These are phyloP conservation scores for Catunica adiposa DNA, from an alignment of 2,329 filamentous ascomycete genomes.

Conservation along the genomic window DNA sequence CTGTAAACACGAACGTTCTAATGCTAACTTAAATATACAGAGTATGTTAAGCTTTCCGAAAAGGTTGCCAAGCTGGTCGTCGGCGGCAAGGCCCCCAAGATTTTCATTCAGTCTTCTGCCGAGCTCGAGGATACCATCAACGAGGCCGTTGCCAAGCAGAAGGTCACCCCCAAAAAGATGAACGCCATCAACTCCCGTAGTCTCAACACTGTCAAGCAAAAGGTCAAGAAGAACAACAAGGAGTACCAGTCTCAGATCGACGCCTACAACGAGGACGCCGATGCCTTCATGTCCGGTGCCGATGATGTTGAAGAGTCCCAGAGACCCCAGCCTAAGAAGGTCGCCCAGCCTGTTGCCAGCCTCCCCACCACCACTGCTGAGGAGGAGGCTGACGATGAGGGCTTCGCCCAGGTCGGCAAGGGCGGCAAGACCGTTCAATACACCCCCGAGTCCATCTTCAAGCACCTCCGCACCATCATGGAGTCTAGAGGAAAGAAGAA, in stretches of 20 bases:
- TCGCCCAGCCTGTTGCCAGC: slow-evolving; percentile 28
- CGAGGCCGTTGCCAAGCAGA: slow-evolving; percentile 87
- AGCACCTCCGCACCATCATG: slow-evolving; percentile 82
- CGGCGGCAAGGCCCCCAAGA: slow-evolving; percentile 66
- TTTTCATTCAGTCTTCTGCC: slow-evolving; percentile 82
- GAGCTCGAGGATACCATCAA: slow-evolving; percentile 91
- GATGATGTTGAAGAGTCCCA: slow-evolving; percentile 41
- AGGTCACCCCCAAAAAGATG: slow-evolving; percentile 95
- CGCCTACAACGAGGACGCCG: slow-evolving; percentile 69
- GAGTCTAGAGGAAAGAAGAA: slow-evolving; percentile 98
- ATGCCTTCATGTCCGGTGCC: slow-evolving; percentile 72
- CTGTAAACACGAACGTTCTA: not conserved
- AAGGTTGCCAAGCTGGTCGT: slow-evolving; percentile 65
- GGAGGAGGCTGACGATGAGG: slow-evolving; percentile 52
- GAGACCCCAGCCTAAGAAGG: slow-evolving; percentile 28
- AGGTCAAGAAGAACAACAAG: slow-evolving; percentile 97
- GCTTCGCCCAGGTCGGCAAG: slow-evolving; percentile 76
- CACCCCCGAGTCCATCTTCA: slow-evolving; percentile 94
- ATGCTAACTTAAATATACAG: slow-evolving; percentile 27
- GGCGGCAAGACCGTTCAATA: slow-evolving; percentile 80
- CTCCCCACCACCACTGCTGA: slow-evolving; percentile 32
- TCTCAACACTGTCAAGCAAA: slow-evolving; percentile 92
- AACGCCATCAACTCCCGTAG: slow-evolving; percentile 88
- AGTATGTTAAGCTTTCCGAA: slow-evolving; percentile 88
- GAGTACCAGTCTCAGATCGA: slow-evolving; percentile 81